phyloP scores from a whole-genome alignment of 1,139 yeast genomes.

The Geotrichum fermentans region DNA sequence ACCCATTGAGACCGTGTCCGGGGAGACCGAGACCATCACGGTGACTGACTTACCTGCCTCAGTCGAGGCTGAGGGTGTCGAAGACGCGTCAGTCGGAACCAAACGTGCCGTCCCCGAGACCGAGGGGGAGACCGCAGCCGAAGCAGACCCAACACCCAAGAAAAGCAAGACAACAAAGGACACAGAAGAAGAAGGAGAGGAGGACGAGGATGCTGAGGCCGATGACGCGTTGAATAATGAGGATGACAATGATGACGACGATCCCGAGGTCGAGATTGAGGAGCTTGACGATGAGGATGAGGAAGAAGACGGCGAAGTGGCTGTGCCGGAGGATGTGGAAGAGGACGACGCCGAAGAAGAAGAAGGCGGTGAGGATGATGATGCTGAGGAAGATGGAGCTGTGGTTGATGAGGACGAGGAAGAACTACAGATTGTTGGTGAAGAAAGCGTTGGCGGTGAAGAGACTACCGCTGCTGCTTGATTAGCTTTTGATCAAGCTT shows the following conservation, averaged over 20 bases:
- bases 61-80: not conserved
- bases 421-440: not conserved
- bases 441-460: too few relatives aligned
- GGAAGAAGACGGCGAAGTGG: not conserved
- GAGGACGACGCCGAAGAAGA: not conserved
- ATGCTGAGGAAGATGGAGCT: not conserved
- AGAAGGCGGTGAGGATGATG: not conserved
- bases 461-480: not conserved
- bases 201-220: not conserved
- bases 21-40: not conserved
- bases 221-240: not conserved
- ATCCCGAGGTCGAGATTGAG: not conserved
- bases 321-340: not conserved
- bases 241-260: not conserved
- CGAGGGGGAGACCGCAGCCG: too few relatives aligned
- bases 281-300: not conserved
- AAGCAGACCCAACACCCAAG: too few relatives aligned
- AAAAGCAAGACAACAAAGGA: not conserved
- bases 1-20: too few relatives aligned
- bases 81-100: not conserved
- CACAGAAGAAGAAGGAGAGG: not conserved
- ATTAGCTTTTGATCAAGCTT: not conserved
- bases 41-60: not conserved
- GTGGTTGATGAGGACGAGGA: slow-evolving; percentile 1
- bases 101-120: not conserved